Base-by-base conservation (phyloP, 202 grass and related monocot species). In the Sporobolus alterniflorus region DNA sequence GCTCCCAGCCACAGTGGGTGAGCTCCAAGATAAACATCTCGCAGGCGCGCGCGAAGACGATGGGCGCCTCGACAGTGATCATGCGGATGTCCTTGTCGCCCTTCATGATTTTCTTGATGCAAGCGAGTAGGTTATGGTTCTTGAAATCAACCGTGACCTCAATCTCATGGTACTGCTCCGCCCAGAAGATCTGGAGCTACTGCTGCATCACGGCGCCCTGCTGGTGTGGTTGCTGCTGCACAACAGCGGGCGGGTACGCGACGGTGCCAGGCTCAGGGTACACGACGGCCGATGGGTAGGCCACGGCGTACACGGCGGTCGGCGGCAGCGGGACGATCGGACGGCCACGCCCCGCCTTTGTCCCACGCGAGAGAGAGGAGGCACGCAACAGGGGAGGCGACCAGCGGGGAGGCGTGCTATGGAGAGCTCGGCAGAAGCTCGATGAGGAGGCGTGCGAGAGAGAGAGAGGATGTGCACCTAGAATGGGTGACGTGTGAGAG, bases 31-130 rank as follows among this genome's bases (percentile, higher is more conserved):
- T 91, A 81, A 97, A 97, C 91, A 97, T 94, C 89, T 97, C 94
- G 66, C 94, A 97, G 49, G 94, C 94, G 29, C 94, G 88, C 2
- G 94, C 91, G 70, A 94, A 97, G 64, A 97, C 91, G 63, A 94
- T 91, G 34, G 89, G 94, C 9, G 94, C 94, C 87, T 97, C 91
- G 76, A 91, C 91, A 74, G 94, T 87, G 84, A 97, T 94, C 91
- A 91, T 97, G 89, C 94, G 83, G 33, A 97, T 89, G 66, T 97
- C 94, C 86, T 94, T 89, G 85, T 97, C 91, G 32, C 91, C 94
- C 91, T 97, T 97, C 94, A 97, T 97, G 84, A 97, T 94, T 81
- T 94, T 93, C 84, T 97, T 97, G 69, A 97, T 97, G 71, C 89
- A 86, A 55, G 91, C 91, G 30, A 97, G 88, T 21, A 97, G 87